These are phyloP conservation scores for Coriaria nepalensis DNA, from an alignment of 306 rosid genomes.

Conservation along the genomic window DNA sequence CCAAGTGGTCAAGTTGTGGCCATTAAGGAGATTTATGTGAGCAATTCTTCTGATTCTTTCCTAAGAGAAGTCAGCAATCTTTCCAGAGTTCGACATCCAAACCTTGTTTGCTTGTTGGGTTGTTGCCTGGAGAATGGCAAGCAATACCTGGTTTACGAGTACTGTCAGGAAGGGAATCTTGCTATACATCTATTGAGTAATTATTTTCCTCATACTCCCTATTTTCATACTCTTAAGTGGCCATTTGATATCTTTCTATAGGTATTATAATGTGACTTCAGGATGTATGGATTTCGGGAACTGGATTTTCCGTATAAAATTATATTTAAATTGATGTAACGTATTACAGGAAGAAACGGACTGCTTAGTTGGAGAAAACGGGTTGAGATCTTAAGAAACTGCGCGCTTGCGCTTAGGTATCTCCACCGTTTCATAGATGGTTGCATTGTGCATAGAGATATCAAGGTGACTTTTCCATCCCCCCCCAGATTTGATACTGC, in stretches of 20 bases:
- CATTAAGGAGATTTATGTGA: constrained; percentile 49
- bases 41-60: constrained; percentile 47
- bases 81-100: constrained; percentile 70
- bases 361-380: constrained; percentile 51
- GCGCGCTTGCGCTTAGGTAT: constrained; percentile 58
- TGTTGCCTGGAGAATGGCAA: constrained; percentile 53
- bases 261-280: too few relatives aligned
- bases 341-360: constrained; percentile 38
- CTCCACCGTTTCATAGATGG: constrained; percentile 73
- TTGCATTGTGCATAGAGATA: constrained; percentile 85
- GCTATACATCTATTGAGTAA: constrained; percentile 78
- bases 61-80: constrained; percentile 53
- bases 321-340: too few relatives aligned
- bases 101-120: constrained; percentile 68
- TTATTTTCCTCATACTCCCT: neutral
- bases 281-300: too few relatives aligned
- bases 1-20: constrained; percentile 90
- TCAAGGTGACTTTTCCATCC: constrained; percentile 34
- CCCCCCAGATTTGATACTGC: neutral
- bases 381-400: constrained; percentile 63
- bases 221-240: neutral
- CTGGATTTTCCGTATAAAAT: too few relatives aligned
- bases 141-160: constrained; percentile 66
- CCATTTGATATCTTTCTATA: too few relatives aligned
- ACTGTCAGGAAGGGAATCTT: constrained; percentile 60